phyloP scores from a whole-genome alignment of 202 grass and related monocot genomes.

The Cymbopogon flexuosus region DNA sequence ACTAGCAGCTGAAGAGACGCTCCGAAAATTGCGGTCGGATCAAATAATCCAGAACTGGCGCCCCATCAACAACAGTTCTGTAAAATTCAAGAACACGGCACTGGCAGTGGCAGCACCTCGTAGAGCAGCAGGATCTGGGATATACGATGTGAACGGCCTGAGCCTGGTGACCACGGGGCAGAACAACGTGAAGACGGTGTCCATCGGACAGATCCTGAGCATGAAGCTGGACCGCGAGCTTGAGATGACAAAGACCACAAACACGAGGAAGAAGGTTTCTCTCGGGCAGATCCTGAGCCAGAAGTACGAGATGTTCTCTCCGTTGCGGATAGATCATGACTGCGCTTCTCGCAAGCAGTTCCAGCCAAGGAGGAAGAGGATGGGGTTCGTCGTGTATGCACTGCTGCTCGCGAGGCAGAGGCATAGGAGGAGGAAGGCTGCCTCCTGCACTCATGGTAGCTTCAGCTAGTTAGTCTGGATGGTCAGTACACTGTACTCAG shows the following conservation, averaged over 20 bases:
- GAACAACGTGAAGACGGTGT: conserved; percentile 45
- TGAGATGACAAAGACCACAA: conserved; percentile 10
- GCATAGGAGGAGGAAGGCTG: conserved; percentile 49
- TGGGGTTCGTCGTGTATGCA: conserved; percentile 54
- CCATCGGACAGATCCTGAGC: conserved; percentile 90
- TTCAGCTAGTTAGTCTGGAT: conserved; percentile 35
- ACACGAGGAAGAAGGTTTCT: conserved; percentile 48
- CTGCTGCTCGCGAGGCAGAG: conserved; percentile 58
- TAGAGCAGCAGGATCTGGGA: conserved; percentile 33
- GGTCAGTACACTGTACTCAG: not conserved
- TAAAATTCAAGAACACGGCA: conserved; percentile 63
- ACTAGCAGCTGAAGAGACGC: conserved; percentile 47
- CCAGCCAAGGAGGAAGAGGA: conserved; percentile 53
- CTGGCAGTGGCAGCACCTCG: not conserved
- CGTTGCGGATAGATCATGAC: conserved; percentile 44
- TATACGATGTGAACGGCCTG: conserved; percentile 73
- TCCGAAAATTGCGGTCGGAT: conserved; percentile 56
- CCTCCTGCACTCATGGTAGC: conserved; percentile 21
- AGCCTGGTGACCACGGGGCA: conserved; percentile 47
- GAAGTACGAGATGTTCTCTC: conserved; percentile 56
- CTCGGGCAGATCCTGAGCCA: conserved; percentile 80
- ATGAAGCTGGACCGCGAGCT: conserved; percentile 67
- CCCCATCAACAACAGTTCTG: conserved; percentile 31
- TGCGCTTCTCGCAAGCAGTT: conserved; percentile 43
- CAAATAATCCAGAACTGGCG: conserved; percentile 51